A percentile compares a stretch with the other conserved stretches of the same genome.
Evolutionary conservation across 2,329 filamentous ascomycete species (phyloP).

Genomic region (Hypoxylon sp.): DNA sequence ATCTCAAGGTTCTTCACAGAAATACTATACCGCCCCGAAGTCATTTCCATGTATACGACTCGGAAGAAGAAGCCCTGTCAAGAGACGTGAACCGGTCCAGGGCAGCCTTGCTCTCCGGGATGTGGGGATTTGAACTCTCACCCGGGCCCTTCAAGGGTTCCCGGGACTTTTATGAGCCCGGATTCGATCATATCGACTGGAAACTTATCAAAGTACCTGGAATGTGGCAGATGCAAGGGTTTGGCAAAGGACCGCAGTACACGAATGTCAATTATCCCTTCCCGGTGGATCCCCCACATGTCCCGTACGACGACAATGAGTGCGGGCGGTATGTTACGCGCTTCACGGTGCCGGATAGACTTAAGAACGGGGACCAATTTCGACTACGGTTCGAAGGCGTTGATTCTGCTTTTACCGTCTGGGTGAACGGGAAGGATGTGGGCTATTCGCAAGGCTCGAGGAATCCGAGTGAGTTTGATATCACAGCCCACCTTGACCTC

Average conservation of each 20-base stretch:
- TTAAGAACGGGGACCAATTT: constrained; percentile 60
- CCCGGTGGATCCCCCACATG: constrained; percentile 70
- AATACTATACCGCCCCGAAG: constrained; percentile 66
- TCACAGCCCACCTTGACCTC: constrained; percentile 61
- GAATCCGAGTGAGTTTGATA: constrained; percentile 78
- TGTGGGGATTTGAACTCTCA: constrained; percentile 62
- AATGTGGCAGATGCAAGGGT: constrained; percentile 74
- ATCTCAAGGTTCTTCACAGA: constrained; percentile 66
- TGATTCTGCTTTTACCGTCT: constrained; percentile 75
- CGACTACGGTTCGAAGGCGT: constrained; percentile 79
- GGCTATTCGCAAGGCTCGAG: constrained; percentile 78
- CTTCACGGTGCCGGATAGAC: constrained; percentile 61
- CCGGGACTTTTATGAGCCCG: constrained; percentile 49
- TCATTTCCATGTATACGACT: constrained; percentile 63
- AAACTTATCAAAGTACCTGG: constrained; percentile 67
- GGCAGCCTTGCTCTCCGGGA: constrained; percentile 58
- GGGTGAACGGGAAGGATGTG: constrained; percentile 72
- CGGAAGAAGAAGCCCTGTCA: constrained; percentile 57
- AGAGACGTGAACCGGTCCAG: constrained; percentile 52
- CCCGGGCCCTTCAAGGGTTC: constrained; percentile 57
- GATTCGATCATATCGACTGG: constrained; percentile 51
- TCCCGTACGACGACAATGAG: constrained; percentile 71
- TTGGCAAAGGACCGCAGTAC: constrained; percentile 67
- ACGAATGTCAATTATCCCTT: constrained; percentile 71
- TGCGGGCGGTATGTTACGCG: constrained; percentile 68